Conservation (phyloP, 495 filamentous ascomycete species). For the Daldinia grandis region DNA sequence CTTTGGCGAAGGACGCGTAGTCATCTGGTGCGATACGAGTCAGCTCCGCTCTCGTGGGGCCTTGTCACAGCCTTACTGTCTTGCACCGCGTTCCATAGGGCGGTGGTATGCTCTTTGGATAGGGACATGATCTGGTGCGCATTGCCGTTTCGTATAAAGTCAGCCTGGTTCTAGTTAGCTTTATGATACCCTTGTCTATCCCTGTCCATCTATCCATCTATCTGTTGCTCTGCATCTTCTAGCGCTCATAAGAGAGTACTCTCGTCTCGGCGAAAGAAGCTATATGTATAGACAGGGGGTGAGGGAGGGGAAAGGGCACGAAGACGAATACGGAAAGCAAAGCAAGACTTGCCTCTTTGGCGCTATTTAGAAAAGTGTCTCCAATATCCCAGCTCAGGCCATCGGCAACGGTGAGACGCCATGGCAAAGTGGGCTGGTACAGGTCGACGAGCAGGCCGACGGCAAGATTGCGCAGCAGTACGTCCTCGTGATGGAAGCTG, state of each 20-base stretch:
- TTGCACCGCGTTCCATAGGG: constrained; percentile 85
- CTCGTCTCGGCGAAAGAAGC: not conserved
- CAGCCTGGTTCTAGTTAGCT: constrained; percentile 63
- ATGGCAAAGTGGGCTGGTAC: constrained; percentile 71
- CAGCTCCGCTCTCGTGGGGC: not conserved
- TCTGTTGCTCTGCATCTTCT: not conserved
- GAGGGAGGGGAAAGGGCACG: not conserved
- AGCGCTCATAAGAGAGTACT: not conserved
- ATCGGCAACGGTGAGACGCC: constrained; percentile 71
- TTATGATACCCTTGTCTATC: not conserved
- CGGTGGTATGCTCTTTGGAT: constrained; percentile 85
- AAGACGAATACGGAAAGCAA: constrained; percentile 9
- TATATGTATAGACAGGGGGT: too few relatives aligned
- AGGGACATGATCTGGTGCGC: constrained; percentile 93
- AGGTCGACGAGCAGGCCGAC: constrained; percentile 90
- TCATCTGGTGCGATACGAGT: constrained; percentile 65
- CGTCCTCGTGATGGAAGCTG: constrained; percentile 87
- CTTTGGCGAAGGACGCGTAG: constrained; percentile 71
- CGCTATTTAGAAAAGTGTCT: constrained; percentile 91
- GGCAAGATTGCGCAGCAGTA: constrained; percentile 74
- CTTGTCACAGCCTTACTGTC: constrained; percentile 64
- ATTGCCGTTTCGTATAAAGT: constrained; percentile 89
- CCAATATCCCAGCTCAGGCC: constrained; percentile 75
- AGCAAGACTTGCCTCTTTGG: constrained; percentile 75
- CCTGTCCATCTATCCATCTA: not conserved